These are phyloP conservation scores for Trichopus zeylanicus DNA, from an alignment of 116 monocot genomes.

Conservation along the genomic window DNA sequence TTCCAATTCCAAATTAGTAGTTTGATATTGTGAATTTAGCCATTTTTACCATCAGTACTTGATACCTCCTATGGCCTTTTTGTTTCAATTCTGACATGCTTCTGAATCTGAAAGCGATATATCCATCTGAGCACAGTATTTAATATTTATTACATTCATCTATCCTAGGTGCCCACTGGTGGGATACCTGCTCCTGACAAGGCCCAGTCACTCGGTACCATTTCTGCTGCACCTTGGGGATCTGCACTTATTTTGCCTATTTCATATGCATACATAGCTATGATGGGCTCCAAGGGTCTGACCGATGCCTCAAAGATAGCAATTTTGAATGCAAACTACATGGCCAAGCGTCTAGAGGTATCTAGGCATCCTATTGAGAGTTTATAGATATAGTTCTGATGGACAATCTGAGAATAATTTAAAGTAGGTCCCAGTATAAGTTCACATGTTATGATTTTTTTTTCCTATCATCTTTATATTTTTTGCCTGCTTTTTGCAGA, in stretches of 20 bases:
- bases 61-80: too few relatives aligned
- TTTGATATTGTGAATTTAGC: too few relatives aligned
- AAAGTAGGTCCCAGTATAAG: too few relatives aligned
- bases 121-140: background rate
- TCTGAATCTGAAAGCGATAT: too few relatives aligned
- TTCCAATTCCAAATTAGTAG: background rate
- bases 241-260: constrained; percentile 97
- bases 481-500: constrained; percentile 31
- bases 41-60: too few relatives aligned
- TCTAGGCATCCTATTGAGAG: background rate
- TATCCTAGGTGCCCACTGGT: constrained; percentile 66
- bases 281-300: constrained; percentile 99
- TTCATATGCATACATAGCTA: constrained; percentile 94
- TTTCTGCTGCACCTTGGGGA: constrained; percentile 99
- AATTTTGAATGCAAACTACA: constrained; percentile 97
- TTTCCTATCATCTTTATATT: background rate
- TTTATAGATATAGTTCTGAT: too few relatives aligned
- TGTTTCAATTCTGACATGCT: too few relatives aligned
- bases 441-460: background rate
- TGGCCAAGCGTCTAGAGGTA: constrained; percentile 99
- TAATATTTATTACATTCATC: background rate
- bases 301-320: constrained; percentile 98
- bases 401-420: background rate
- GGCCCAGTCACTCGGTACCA: constrained; percentile 71
- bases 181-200: constrained; percentile 83